These are phyloP conservation scores for Malassezia psittaci DNA, from an alignment of 1,284 basidiomycete species.

Conservation along the genomic window DNA sequence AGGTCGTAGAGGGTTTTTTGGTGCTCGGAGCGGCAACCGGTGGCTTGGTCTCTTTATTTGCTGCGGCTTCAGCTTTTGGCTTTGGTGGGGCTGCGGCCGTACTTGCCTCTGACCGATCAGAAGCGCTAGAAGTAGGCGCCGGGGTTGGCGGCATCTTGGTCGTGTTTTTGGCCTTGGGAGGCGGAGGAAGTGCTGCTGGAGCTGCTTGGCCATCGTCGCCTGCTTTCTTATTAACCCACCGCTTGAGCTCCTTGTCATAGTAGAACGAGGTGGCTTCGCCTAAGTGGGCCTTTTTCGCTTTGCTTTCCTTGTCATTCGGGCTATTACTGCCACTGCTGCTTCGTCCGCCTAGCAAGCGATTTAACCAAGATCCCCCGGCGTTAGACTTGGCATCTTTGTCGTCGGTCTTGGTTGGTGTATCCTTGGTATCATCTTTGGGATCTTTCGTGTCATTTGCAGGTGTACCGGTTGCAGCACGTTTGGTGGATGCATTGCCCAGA, in stretches of 20 bases:
- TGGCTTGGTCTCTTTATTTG: no score
- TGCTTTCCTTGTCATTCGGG: constrained; percentile 26
- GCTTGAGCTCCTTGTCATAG: constrained; percentile 85
- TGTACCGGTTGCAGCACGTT: constrained; percentile 22
- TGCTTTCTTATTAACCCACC: constrained; percentile 85
- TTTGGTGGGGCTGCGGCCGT: no score
- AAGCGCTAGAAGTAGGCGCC: background rate
- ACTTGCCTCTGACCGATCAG: no score
- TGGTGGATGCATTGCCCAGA: constrained; percentile 62
- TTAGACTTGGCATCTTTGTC: constrained; percentile 26
- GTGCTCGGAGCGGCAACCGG: no score
- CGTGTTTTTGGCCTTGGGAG: constrained; percentile 24
- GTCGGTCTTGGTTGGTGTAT: background rate
- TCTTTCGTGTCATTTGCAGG: constrained; percentile 13
- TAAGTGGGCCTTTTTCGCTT: constrained; percentile 60
- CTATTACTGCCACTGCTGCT: constrained; percentile 45
- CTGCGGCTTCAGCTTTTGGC: background rate
- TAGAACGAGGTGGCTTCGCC: constrained; percentile 86
- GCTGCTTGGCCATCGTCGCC: constrained; percentile 30
- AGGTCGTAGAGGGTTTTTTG: no score
- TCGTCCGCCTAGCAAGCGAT: constrained; percentile 52
- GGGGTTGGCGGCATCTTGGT: background rate
- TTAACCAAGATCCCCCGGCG: constrained; percentile 57
- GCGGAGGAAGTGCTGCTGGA: constrained; percentile 31
- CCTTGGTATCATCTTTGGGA: background rate